Conservation (phyloP, 345 rosid species). For the Alliaria petiolata region DNA sequence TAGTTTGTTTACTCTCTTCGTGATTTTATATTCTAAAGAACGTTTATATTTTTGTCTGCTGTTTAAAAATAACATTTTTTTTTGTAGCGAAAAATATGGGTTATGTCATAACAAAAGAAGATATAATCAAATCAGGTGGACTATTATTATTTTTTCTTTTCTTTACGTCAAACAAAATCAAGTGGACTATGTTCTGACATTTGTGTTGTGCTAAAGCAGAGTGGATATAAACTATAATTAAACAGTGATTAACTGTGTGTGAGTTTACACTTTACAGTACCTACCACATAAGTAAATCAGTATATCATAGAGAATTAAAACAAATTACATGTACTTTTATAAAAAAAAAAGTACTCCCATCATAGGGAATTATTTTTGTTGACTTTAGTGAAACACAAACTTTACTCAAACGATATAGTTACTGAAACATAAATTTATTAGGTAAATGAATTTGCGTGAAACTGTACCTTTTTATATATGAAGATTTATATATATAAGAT, state of each 20-base stretch:
- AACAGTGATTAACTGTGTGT: constrained; percentile 8
- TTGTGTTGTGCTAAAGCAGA: constrained; percentile 19
- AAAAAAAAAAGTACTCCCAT: not conserved
- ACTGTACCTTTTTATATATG: no score
- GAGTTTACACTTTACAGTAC: not conserved
- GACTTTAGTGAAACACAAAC: not conserved
- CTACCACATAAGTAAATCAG: not conserved
- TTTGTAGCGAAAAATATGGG: constrained; percentile 20
- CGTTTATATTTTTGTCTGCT: not conserved
- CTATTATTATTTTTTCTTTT: not conserved
- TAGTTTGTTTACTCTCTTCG: constrained; percentile 9
- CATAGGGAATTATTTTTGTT: not conserved
- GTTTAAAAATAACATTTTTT: not conserved
- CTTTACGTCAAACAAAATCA: constrained; percentile 26
- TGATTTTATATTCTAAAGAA: constrained; percentile 13
- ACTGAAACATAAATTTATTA: no score
- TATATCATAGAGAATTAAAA: no score
- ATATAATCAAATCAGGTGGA: constrained; percentile 26
- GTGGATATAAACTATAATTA: constrained; percentile 14
- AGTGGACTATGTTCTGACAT: constrained; percentile 30
- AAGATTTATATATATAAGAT: no score
- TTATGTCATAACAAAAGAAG: constrained; percentile 7
- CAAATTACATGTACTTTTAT: not conserved
- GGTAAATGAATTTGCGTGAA: no score
- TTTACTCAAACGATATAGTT: not conserved